Base-by-base conservation (phyloP, 2,329 filamentous ascomycete species). In the Hypoxylon sp. region DNA sequence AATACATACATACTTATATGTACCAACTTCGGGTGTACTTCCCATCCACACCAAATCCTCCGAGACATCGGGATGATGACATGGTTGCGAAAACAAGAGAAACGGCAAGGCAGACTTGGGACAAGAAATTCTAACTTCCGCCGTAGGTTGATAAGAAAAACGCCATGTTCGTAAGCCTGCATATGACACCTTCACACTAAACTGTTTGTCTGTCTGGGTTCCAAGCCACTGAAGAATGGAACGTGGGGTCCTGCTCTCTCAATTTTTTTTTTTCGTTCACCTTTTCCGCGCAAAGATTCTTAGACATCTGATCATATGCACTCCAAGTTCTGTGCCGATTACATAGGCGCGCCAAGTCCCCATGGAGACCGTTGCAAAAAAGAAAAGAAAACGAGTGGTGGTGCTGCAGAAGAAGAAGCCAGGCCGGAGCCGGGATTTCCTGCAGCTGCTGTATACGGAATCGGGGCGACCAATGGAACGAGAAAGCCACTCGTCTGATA, bases 31-130 rank as follows among this genome's bases (percentile, higher is more conserved):
- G 55, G 53, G 23, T 63, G 46, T 53, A 48, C 61, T 48, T 38
- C 50, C 50, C 25, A 30, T 56, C 41, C 34, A 21, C 50, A 25
- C 56, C 34, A 65, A 65, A 59, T 55, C 43, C 36, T 45, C 48
- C 49, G 28, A 68, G 61, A 59, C 52, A 68, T 60, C 55, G 53
- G 58, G 51, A 57, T 67, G 60, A 57, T 64, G 65, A 32, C 55
- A 59, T 64, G 58, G 60, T 51, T 67, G 52, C 50, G 49, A 65
- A 36, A 25, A 60, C 11, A 36, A 36, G 21, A 53, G 11, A 41
- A 51, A 56, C 19, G 57, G 49, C 58, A 63, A 63, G 66, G 62
- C 62, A 63, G 58, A 65, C 53, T 68, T n/a, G n/a, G 6, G 23
- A 32, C 30, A 48, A n/a, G n/a, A n/a, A n/a, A 55, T 32, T 57